Percentiles rank a stretch among this genome's conserved stretches.
phyloP scores from a whole-genome alignment of 2,329 filamentous ascomycete genomes.

The Ophiostoma montium region DNA sequence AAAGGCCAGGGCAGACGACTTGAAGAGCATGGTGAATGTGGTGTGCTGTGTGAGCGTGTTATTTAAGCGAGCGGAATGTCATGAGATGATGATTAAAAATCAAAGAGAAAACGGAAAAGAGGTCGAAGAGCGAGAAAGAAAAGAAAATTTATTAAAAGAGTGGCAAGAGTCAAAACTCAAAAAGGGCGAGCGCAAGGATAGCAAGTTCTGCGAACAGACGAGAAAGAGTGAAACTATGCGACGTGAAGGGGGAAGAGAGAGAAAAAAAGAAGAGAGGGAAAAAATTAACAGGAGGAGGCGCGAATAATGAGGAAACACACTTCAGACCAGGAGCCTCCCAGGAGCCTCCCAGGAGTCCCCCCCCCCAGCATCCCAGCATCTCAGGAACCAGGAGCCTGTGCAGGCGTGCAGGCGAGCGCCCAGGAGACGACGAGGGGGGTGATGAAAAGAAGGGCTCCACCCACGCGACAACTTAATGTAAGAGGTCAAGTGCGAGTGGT shows the following conservation, averaged over 20 bases:
- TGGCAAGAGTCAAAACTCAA: slow-evolving; percentile 1
- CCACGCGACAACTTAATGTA: slow-evolving; percentile 6
- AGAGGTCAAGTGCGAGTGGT: neutral
- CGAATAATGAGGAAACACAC: neutral
- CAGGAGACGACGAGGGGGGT: neutral
- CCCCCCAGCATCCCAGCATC: neutral
- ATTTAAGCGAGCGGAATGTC: neutral
- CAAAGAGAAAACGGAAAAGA: neutral
- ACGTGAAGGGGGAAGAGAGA: neutral
- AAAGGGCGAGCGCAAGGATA: neutral
- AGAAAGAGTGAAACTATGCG: neutral
- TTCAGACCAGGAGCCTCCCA: neutral
- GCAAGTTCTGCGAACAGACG: neutral
- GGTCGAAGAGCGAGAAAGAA: neutral
- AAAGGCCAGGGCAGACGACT: slow-evolving; percentile 28
- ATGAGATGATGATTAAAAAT: neutral
- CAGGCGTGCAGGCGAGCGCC: neutral
- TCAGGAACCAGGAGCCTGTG: neutral
- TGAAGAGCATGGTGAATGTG: slow-evolving; percentile 26
- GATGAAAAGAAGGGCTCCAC: slow-evolving; percentile 7
- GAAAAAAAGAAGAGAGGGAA: neutral
- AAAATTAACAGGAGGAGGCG: neutral
- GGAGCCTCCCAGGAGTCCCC: neutral
- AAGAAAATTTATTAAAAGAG: neutral
- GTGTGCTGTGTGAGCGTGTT: neutral